These are phyloP conservation scores for Zychaea mexicana DNA, from an alignment of 371 early-diverging fungal genomes.

Conservation along the genomic window DNA sequence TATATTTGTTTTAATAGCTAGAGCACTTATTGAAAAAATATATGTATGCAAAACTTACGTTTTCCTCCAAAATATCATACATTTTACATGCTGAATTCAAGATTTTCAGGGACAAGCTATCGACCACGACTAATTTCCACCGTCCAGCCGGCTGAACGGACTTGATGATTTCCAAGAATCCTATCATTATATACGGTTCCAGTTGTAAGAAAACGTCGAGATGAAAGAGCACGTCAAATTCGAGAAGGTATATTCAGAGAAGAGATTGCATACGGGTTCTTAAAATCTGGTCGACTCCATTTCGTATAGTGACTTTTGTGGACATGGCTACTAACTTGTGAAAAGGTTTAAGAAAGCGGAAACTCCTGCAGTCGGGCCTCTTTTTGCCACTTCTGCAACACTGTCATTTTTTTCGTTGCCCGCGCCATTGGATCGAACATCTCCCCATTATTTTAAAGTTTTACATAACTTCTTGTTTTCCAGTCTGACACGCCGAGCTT, in stretches of 20 bases:
- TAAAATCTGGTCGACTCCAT: constrained; percentile 17
- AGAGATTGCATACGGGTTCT: constrained; percentile 10
- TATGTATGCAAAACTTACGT: constrained; percentile 66
- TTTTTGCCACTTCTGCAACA: too few species aligned
- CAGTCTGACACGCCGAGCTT: too few species aligned
- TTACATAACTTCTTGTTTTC: too few species aligned
- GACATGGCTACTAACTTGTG: background rate
- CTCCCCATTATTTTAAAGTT: too few species aligned
- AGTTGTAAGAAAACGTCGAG: constrained; percentile 4
- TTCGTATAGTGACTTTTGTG: constrained; percentile 5
- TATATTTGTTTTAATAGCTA: too few species aligned
- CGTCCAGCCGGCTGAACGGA: constrained; percentile 67
- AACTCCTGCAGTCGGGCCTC: too few species aligned
- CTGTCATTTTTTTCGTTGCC: background rate
- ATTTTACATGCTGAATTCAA: constrained; percentile 88
- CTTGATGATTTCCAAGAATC: constrained; percentile 71
- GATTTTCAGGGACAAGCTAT: constrained; percentile 81
- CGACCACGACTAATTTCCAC: constrained; percentile 94
- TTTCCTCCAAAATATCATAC: constrained; percentile 92
- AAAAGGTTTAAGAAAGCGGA: background rate
- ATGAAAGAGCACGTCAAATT: background rate
- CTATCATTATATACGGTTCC: constrained; percentile 46
- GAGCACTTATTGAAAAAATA: too few species aligned
- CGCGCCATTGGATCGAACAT: too few species aligned
- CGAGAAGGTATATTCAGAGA: background rate